Evolutionary conservation across 2,329 filamentous ascomycete genomes (phyloP), one percentile per base, ranked within the genome.

Genomic region (Domatiomyces globalis): DNA sequence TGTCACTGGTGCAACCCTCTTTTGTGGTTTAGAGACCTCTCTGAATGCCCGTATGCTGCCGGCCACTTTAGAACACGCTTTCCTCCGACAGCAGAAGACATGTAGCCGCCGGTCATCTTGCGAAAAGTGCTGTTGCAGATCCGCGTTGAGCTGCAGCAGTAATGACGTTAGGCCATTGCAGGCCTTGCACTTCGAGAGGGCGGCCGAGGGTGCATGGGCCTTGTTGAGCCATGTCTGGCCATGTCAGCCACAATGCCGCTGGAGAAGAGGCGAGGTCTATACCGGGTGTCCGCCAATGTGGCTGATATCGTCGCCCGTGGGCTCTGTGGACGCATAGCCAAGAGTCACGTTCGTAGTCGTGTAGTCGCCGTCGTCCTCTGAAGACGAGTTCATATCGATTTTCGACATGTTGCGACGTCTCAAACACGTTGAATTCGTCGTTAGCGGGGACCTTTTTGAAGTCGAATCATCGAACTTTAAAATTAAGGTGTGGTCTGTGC

Each of bases 91-190:
- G 17, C 79, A 79, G 66, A 94, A 88, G 10, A 98, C 74, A 63
- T 95, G 96, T 17, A 98, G 66, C 55, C 90, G 80, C 59, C 92
- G 77, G 63, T 95, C 87, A 67, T 96, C 87, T 51, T 83, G 81
- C 1, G 88, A 85, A 63, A 95, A 95, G 47, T 80, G 77, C 51
- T 90, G 84, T 12, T 88, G 89, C 2, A 96, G 76, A 65, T 95
- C 88, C 61, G 81, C 89, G 67, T 98, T 87, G 25, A 98, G 77
- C 67, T 98, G 88, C 46, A 98, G 77, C 2, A 98, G 78, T 9
- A 96, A 76, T 1, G 80, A 82, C 79, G 95, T 87, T 49, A 87
- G 69, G 49, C 81, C 78, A 59, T 87, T 85, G 78, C 92, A 98
- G 58, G 85, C 77, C 68, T 85, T 87, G 73, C 92, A 98, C 68